Evolutionary conservation across 176 grass and related monocot genomes (phyloP).

Genomic region (Musa itinerans): DNA sequence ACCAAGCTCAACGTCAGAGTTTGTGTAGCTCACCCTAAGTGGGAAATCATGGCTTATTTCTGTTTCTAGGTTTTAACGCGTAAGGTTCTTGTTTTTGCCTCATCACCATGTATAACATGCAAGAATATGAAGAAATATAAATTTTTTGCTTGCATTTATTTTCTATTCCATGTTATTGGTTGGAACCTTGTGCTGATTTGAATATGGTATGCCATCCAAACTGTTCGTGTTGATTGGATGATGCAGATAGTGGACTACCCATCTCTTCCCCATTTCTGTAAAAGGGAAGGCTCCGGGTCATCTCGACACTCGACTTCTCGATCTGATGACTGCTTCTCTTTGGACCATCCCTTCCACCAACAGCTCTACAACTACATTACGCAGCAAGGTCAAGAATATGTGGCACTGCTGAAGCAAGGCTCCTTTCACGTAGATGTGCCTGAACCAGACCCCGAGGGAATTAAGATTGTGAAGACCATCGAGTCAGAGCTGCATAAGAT

Average conservation of each 20-base stretch:
- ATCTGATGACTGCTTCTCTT: conserved; percentile 46
- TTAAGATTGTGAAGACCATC: conserved; percentile 59
- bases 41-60: no score
- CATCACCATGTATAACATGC: no score
- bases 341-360: conserved; percentile 79
- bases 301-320: conserved; percentile 28
- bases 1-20: no score
- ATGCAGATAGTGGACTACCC: conserved; percentile 76
- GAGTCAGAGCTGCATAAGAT: conserved; percentile 79
- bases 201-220: no score
- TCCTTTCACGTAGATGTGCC: conserved; percentile 81
- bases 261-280: conserved; percentile 80
- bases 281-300: conserved; percentile 37
- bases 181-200: no score
- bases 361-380: conserved; percentile 68
- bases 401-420: conserved; percentile 34
- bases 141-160: no score
- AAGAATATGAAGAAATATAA: no score
- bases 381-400: conserved; percentile 43
- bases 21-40: no score
- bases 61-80: no score
- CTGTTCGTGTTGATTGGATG: not conserved
- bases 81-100: no score
- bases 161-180: no score
- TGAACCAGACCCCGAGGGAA: conserved; percentile 44